Evolutionary conservation across 2,329 filamentous ascomycete genomes (phyloP).

Genomic region (Diplocarpon mali): DNA sequence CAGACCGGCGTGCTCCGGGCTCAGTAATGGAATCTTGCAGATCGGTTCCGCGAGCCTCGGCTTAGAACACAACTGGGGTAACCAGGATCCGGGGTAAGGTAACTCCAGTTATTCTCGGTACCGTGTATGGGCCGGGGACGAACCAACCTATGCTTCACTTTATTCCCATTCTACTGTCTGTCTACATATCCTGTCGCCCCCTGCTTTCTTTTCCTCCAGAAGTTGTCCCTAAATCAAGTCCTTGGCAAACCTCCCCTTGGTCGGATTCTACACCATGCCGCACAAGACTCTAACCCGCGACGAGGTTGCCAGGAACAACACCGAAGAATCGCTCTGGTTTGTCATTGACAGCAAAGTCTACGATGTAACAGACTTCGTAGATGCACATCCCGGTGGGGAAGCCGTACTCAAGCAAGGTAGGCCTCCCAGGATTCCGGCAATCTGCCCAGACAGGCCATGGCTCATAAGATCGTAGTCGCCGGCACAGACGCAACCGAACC

Average conservation of each 20-base stretch:
- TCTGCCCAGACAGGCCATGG: not conserved
- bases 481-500: constrained; percentile 71
- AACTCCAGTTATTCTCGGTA: not conserved
- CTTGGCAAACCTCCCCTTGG: too few relatives aligned
- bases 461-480: constrained; percentile 38
- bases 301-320: constrained; percentile 66
- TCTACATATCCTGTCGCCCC: too few relatives aligned
- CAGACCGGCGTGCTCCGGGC: too few relatives aligned
- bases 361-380: constrained; percentile 74
- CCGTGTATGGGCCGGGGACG: too few relatives aligned
- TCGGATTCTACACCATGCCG: constrained; percentile 17
- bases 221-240: too few relatives aligned
- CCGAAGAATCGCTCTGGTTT: constrained; percentile 59
- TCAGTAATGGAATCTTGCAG: too few relatives aligned
- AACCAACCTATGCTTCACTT: too few relatives aligned
- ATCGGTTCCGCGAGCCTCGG: too few relatives aligned
- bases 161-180: too few relatives aligned
- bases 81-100: too few relatives aligned
- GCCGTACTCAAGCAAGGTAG: constrained; percentile 53
- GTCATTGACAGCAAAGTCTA: constrained; percentile 83
- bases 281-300: constrained; percentile 35
- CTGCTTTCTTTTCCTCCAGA: too few relatives aligned
- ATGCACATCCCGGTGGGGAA: constrained; percentile 61
- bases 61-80: too few relatives aligned
- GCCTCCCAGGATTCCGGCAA: not conserved